Evolutionary conservation across 148 eudicot genomes (phyloP), one percentile per base, ranked within the genome.

Genomic region (Silene uniflora): DNA sequence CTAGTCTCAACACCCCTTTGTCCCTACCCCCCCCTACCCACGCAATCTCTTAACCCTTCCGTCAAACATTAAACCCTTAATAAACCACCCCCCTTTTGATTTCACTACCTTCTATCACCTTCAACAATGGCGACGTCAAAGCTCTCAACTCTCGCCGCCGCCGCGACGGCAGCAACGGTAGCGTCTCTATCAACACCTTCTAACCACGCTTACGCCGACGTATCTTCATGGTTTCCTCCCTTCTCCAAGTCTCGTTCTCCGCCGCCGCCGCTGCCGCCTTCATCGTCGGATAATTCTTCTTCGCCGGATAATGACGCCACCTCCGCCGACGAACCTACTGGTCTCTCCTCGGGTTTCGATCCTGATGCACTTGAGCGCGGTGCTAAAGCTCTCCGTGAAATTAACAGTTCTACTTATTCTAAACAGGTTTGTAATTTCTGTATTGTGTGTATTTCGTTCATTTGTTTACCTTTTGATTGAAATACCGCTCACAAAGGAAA

Each of bases 341-440:
- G 85, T 17, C 72, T 79, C 19, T 47, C 60, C 3, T 56, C 85
- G 2, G 97, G 97, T 6, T 92, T 95, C 27, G 90, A 95, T 78
- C 88, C 92, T 10, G 92, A 88, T 25, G 54, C 88, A n/a, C 65
- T 92, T 23, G 98, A 92, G 75, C 84, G 93, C 67, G 98, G 90
- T 4, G 98, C 99, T 12, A 87, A 83, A 69, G 96, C 92, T 35
- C 87, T 88, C 17, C 83, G 91, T 24, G 85, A 92, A 71, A 92
- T 95, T 61, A 95, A 95, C 19, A 89, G 74, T 46, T 87, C 90
- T 74, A 85, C 87, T 0, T 22, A 83, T 54, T 69, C 89, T 16
- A 89, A 92, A 67, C 90, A 90, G 88, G 99, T 87, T 4, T 46
- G 24, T 10, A 32, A 32, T 32, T 32, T 67, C 0, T 46, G 22